Percentiles rank a stretch among this genome's conserved stretches.
Conservation (phyloP, 805 yeast species). For the Candida berthetii region DNA sequence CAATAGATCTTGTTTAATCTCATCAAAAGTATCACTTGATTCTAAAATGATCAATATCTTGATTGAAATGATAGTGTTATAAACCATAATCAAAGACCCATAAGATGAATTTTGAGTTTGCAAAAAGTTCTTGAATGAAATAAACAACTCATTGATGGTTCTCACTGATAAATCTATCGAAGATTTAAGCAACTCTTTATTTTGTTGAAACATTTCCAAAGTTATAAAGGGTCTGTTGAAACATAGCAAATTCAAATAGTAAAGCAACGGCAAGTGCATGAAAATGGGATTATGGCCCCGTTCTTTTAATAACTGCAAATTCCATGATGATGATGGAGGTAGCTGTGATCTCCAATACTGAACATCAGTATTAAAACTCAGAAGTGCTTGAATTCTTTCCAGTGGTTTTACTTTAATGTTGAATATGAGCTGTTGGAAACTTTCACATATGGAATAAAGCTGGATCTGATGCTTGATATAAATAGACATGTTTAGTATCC, state of each 20-base stretch:
- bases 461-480: constrained; percentile 38
- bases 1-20: background rate
- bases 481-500: constrained; percentile 23
- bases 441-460: constrained; percentile 30
- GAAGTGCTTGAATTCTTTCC: constrained; percentile 2
- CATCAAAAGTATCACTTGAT: constrained; percentile 12
- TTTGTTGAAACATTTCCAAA: background rate
- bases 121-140: constrained; percentile 30
- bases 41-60: constrained; percentile 34
- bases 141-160: constrained; percentile 36
- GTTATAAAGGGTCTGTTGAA: constrained; percentile 51
- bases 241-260: constrained; percentile 52
- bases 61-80: constrained; percentile 35
- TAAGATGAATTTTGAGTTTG: constrained; percentile 32
- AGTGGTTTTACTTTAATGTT: constrained; percentile 37
- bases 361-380: too few species aligned
- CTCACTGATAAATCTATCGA: constrained; percentile 30
- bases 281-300: constrained; percentile 48
- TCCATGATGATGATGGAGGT: constrained; percentile 38
- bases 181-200: constrained; percentile 5
- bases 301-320: constrained; percentile 28
- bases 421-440: constrained; percentile 26
- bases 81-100: constrained; percentile 40
- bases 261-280: constrained; percentile 47
- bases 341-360: too few species aligned